Conservation (phyloP, 2,329 filamentous ascomycete species). For the Ascochyta rabiei region DNA sequence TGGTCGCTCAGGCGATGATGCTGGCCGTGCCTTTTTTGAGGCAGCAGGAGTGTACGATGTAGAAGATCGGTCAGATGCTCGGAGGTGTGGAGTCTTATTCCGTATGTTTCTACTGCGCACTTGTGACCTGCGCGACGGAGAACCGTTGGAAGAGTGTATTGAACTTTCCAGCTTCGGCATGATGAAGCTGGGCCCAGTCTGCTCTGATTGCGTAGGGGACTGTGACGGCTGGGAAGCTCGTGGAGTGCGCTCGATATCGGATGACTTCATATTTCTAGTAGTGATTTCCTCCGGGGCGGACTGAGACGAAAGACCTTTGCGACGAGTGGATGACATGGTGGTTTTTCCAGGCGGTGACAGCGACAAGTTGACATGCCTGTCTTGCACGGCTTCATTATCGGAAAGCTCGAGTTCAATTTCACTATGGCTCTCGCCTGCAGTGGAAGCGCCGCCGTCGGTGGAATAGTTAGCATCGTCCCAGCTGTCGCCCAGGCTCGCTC, state of each 20-base stretch:
- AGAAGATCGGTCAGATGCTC: conserved; percentile 8
- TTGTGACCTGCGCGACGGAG: conserved; percentile 31
- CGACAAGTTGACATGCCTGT: conserved; percentile 17
- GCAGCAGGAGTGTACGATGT: neutral
- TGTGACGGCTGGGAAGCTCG: conserved; percentile 18
- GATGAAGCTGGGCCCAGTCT: conserved; percentile 49
- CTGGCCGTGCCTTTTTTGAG: neutral
- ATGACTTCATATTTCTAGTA: conserved; percentile 14
- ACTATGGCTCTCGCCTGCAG: conserved; percentile 32
- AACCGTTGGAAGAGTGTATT: conserved; percentile 25
- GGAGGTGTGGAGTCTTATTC: conserved; percentile 9
- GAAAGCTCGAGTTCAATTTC: conserved; percentile 34
- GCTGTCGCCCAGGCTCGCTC: conserved; percentile 41
- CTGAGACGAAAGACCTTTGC: conserved; percentile 9
- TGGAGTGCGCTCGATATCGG: conserved; percentile 8
- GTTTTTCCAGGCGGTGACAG: conserved; percentile 18
- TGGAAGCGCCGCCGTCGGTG: conserved; percentile 34
- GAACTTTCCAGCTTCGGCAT: conserved; percentile 49
- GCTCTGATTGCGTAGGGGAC: conserved; percentile 22
- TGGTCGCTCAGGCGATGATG: conserved; percentile 2
- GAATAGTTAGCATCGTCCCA: conserved; percentile 43
- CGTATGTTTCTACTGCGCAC: conserved; percentile 21
- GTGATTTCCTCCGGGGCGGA: conserved; percentile 12
- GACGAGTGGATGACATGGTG: conserved; percentile 12
- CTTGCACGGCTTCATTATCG: conserved; percentile 26